Evolutionary conservation across 2,329 filamentous ascomycete species (phyloP), one percentile per base, ranked within the genome.

Genomic region (Sarocladium kiliense): DNA sequence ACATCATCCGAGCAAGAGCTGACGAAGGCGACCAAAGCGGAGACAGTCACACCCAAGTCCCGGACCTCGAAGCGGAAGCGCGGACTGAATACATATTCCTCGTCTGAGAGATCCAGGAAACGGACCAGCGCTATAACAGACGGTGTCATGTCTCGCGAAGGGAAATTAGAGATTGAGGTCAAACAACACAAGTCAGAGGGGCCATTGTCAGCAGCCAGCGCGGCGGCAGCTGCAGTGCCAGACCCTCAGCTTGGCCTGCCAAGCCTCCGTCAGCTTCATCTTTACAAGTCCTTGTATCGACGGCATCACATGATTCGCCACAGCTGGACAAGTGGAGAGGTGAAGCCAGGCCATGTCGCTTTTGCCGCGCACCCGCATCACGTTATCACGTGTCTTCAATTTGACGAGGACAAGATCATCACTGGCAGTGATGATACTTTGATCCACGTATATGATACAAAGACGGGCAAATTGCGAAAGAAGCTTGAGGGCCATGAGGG

Each of bases 391-490:
- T 99, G 94, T 67, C 79, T 99, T 54, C 92, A 99, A 68, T 99
- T 99, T 64, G 94, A 99, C 66, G 89, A 92, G 50, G 92, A 99
- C 76, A 97, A 97, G 73, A 97, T 99, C 62, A 81, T 99, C 62
- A 99, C 94, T 1, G 94, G 94, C 25, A 97, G 93, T 66, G 94
- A 99, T 68, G 94, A 99, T 67, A 96, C 92, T 3, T 86, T 97
- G 59, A 99, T 99, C 64, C 92, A 99, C 64, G 91, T 99, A 30
- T 99, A 97, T 69, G 92, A 97, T 66, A 97, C 94, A 12, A 95
- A 94, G 73, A 97, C 92, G 0, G 94, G 94, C 57, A 88, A 88
- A 60, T 74, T 96, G 34, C 84, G 89, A 49, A 90, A 85, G 65
- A 90, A 88, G 60, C 82, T 99, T 2, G 87, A 92, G 64, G 94